phyloP scores from a whole-genome alignment of 192 early-diverging fungal genomes.

The Fimicolochytrium jonesii region DNA sequence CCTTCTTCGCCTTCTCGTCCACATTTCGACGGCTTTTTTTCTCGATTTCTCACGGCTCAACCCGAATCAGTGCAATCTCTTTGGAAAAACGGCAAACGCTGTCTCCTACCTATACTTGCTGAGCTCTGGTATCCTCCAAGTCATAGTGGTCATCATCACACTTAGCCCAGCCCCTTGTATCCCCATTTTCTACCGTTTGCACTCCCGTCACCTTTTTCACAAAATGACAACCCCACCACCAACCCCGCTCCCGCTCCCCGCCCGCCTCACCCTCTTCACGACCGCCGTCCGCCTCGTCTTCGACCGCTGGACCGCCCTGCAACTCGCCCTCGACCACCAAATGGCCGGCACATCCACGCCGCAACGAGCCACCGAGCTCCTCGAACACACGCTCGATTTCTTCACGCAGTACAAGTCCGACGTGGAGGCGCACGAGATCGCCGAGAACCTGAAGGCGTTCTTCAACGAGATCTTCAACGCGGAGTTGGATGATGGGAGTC shows the following conservation, averaged over 20 bases:
- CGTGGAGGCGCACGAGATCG: constrained; percentile 40
- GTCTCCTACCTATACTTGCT: no score
- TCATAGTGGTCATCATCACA: no score
- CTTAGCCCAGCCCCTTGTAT: no score
- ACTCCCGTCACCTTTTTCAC: no score
- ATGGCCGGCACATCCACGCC: constrained; percentile 32
- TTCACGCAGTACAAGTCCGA: constrained; percentile 33
- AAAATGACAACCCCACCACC: no score
- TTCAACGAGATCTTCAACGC: constrained; percentile 48
- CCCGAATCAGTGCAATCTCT: no score
- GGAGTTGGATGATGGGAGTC: constrained; percentile 73
- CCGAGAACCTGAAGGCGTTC: constrained; percentile 40
- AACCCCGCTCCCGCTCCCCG: not conserved
- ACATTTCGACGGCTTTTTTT: no score
- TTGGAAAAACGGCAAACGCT: no score
- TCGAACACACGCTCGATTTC: constrained; percentile 33
- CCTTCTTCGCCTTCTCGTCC: no score
- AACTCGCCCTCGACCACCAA: constrained; percentile 44
- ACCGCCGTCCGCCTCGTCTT: constrained; percentile 36
- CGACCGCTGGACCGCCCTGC: constrained; percentile 47
- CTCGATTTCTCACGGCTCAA: no score
- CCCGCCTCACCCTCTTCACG: constrained; percentile 25
- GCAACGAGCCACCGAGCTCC: constrained; percentile 19
- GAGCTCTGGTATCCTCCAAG: no score
- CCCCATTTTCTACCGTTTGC: no score